Percentiles rank a stretch among this genome's conserved stretches.
Evolutionary conservation across 2,329 filamentous ascomycete species (phyloP).

Genomic region (Allantophomopsis cytisporea): DNA sequence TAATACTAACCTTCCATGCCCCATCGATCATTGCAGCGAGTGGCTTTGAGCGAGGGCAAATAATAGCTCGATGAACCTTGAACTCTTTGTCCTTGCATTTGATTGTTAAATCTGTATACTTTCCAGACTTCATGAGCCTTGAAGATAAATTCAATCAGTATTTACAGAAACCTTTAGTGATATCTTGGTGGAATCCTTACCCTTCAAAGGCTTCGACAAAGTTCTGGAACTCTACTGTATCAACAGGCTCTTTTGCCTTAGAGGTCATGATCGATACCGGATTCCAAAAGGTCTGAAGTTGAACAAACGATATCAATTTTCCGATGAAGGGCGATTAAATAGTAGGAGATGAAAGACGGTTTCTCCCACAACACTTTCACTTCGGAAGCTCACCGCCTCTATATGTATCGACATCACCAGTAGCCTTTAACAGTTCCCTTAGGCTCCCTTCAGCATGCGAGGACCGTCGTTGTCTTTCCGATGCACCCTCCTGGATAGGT

Average conservation of each 20-base stretch:
- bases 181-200: not conserved
- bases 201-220: not conserved
- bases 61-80: constrained; percentile 7
- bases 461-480: constrained; percentile 16
- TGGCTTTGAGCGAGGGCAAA: constrained; percentile 9
- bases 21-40: constrained; percentile 7
- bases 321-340: too few species aligned
- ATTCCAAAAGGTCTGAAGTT: too few species aligned
- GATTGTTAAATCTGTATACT: constrained; percentile 10
- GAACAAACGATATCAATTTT: too few species aligned
- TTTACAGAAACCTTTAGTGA: not conserved
- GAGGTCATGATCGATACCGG: too few species aligned
- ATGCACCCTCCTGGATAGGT: constrained; percentile 7
- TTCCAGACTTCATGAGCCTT: constrained; percentile 1
- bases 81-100: constrained; percentile 5
- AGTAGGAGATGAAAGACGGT: too few species aligned
- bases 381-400: constrained; percentile 9
- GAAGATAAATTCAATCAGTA: too few species aligned
- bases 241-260: too few species aligned
- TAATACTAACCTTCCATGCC: constrained; percentile 4
- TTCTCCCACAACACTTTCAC: too few species aligned
- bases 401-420: constrained; percentile 17
- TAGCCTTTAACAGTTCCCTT: constrained; percentile 32
- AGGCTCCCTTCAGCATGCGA: constrained; percentile 42
- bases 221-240: too few species aligned